Evolutionary conservation across 805 yeast genomes (phyloP).

Genomic region (Kodamaea jinghongensis): DNA sequence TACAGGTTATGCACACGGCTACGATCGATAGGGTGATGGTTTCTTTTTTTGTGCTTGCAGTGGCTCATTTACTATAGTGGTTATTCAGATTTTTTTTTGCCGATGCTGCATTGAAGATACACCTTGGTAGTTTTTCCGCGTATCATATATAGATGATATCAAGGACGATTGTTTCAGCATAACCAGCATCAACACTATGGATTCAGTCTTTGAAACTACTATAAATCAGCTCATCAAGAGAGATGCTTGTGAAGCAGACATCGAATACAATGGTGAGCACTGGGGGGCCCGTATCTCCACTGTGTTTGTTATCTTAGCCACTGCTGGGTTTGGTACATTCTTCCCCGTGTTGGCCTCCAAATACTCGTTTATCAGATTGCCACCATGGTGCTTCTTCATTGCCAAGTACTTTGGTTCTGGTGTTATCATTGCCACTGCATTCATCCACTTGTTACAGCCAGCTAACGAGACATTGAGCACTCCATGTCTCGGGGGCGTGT

Average conservation of each 20-base stretch:
- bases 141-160: too few relatives aligned
- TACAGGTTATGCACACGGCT: too few relatives aligned
- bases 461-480: slow-evolving; percentile 57
- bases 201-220: slow-evolving; percentile 8
- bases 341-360: slow-evolving; percentile 62
- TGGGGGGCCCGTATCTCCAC: slow-evolving; percentile 57
- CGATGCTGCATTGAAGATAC: too few relatives aligned
- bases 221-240: slow-evolving; percentile 17
- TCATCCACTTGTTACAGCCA: slow-evolving; percentile 70
- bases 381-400: slow-evolving; percentile 60
- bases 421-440: slow-evolving; percentile 78
- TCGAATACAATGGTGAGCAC: slow-evolving; percentile 44
- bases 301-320: slow-evolving; percentile 56
- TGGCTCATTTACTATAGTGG: too few relatives aligned
- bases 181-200: too few relatives aligned
- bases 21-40: too few relatives aligned
- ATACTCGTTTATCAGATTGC: slow-evolving; percentile 56
- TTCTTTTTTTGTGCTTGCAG: too few relatives aligned
- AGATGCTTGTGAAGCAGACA: slow-evolving; percentile 38
- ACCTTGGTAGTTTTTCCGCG: too few relatives aligned
- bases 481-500: slow-evolving; percentile 62
- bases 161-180: too few relatives aligned
- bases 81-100: too few relatives aligned
- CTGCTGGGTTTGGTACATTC: slow-evolving; percentile 54
- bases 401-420: slow-evolving; percentile 83